These are phyloP conservation scores for Tolypocladium pustulatum DNA, from an alignment of 2,329 filamentous ascomycete species.

Conservation along the genomic window DNA sequence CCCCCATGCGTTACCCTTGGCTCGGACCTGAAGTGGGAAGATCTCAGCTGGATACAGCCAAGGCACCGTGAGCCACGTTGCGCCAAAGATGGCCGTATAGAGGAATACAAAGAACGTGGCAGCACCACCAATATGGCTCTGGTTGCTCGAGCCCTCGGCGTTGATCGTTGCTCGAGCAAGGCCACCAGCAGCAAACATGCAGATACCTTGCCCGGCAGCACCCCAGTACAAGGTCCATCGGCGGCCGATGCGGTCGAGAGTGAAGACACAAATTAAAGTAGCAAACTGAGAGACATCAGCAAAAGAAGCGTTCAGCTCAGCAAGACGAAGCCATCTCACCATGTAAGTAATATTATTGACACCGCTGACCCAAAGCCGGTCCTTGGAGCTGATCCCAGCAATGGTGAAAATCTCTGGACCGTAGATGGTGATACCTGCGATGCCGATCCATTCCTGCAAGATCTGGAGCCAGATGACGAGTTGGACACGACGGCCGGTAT, in stretches of 20 bases:
- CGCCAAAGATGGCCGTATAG: constrained; percentile 29
- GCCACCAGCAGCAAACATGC: constrained; percentile 57
- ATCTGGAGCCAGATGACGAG: constrained; percentile 64
- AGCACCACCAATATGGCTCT: constrained; percentile 46
- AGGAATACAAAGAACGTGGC: constrained; percentile 62
- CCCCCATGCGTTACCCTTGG: constrained; percentile 66
- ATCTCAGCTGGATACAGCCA: constrained; percentile 63
- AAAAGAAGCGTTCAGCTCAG: neutral
- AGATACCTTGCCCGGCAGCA: constrained; percentile 49
- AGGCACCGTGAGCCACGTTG: constrained; percentile 41
- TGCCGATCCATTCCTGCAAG: constrained; percentile 60
- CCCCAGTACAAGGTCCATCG: constrained; percentile 64
- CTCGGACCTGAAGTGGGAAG: constrained; percentile 59
- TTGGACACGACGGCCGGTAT: constrained; percentile 57
- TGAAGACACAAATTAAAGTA: constrained; percentile 60
- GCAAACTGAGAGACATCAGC: constrained; percentile 28
- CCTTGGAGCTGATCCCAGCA: constrained; percentile 50
- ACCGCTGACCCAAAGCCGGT: constrained; percentile 55
- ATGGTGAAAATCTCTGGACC: constrained; percentile 52
- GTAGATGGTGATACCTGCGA: constrained; percentile 57
- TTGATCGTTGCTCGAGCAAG: constrained; percentile 42
- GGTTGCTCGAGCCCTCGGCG: constrained; percentile 28
- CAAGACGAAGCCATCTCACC: constrained; percentile 10
- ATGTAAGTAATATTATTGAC: constrained; percentile 40
- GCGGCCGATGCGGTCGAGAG: constrained; percentile 56